A percentile compares a stretch with the other conserved stretches of the same genome.
Evolutionary conservation across 2,329 filamentous ascomycete genomes (phyloP).

Genomic region (Aspergillus fumigatus): DNA sequence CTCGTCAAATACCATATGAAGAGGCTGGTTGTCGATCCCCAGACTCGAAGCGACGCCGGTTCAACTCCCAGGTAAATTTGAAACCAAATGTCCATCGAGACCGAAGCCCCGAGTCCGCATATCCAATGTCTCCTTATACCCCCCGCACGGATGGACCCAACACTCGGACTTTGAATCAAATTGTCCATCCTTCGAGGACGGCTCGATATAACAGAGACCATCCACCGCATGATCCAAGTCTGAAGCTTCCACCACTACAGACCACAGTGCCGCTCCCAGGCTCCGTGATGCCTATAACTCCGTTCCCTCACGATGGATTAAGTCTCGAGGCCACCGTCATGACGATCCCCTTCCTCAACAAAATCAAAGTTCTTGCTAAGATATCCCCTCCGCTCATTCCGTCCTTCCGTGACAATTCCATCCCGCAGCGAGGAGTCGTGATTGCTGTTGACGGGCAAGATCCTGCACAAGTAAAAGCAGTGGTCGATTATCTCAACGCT

Average conservation of each 20-base stretch:
- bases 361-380: slow-evolving; percentile 69
- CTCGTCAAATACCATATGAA: slow-evolving; percentile 26
- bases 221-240: slow-evolving; percentile 43
- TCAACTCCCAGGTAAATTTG: slow-evolving; percentile 43
- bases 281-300: slow-evolving; percentile 23
- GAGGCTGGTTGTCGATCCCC: slow-evolving; percentile 43
- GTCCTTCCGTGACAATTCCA: slow-evolving; percentile 22
- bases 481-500: slow-evolving; percentile 61
- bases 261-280: slow-evolving; percentile 26
- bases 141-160: slow-evolving; percentile 36
- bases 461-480: slow-evolving; percentile 56
- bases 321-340: slow-evolving; percentile 66
- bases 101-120: slow-evolving; percentile 36
- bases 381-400: slow-evolving; percentile 65
- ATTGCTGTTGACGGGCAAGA: slow-evolving; percentile 78
- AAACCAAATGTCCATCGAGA: slow-evolving; percentile 39
- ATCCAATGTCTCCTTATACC: slow-evolving; percentile 42
- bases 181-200: slow-evolving; percentile 55
- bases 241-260: slow-evolving; percentile 53
- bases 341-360: slow-evolving; percentile 68
- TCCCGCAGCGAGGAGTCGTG: slow-evolving; percentile 64
- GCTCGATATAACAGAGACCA: slow-evolving; percentile 21
- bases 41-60: slow-evolving; percentile 61
- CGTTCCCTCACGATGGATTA: slow-evolving; percentile 36
- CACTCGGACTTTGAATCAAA: slow-evolving; percentile 37